These are phyloP conservation scores for Fusarium heterosporum DNA, from an alignment of 2,329 filamentous ascomycete genomes.

Conservation along the genomic window DNA sequence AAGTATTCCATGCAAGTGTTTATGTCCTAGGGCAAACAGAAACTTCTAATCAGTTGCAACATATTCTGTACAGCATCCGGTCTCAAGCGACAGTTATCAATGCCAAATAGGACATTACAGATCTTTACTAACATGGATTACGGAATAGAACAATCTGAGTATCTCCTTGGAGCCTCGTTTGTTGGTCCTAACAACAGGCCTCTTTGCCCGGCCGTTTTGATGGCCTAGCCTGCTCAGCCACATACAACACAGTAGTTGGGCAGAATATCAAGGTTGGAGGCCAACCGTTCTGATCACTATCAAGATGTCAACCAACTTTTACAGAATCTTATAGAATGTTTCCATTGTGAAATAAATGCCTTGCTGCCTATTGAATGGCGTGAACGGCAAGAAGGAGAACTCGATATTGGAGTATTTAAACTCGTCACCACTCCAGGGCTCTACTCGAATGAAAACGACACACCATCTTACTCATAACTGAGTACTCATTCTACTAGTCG, in stretches of 20 bases:
- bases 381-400: background rate
- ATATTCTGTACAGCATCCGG: too few relatives aligned
- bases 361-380: constrained; percentile 5
- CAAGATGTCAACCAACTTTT: background rate
- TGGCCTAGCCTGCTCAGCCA: constrained; percentile 15
- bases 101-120: background rate
- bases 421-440: background rate
- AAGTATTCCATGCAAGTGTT: too few relatives aligned
- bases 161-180: background rate
- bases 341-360: background rate
- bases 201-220: background rate
- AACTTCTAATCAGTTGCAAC: too few relatives aligned
- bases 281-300: background rate
- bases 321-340: background rate
- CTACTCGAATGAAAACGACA: background rate
- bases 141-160: background rate
- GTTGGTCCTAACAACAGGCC: background rate
- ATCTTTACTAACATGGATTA: too few relatives aligned
- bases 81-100: background rate
- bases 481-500: too few relatives aligned
- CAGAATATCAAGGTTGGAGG: background rate
- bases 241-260: background rate
- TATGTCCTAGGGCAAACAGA: too few relatives aligned
- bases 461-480: background rate
- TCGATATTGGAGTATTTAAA: background rate